Conservation (phyloP, 805 yeast genomes). For the Lachancea thermotolerans region DNA sequence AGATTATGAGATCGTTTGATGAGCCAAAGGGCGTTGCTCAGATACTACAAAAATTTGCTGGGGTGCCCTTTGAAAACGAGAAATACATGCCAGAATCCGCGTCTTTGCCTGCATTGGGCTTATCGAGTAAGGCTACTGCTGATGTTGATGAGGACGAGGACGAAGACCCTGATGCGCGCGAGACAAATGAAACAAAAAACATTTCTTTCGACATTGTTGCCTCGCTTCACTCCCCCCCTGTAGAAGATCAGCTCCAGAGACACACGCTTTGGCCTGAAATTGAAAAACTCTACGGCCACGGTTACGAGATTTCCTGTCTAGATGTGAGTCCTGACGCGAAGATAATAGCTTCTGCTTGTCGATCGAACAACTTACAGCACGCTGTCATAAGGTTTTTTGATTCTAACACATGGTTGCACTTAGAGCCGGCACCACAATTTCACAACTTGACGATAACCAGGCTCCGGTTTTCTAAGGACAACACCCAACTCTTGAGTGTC, state of each 20-base stretch:
- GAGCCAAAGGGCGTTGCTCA: conserved; percentile 74
- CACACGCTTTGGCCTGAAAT: conserved; percentile 92
- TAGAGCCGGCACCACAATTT: conserved; percentile 49
- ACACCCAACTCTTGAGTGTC: conserved; percentile 60
- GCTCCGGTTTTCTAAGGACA: conserved; percentile 65
- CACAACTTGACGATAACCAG: conserved; percentile 86
- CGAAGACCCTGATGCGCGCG: conserved; percentile 28
- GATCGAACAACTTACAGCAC: conserved; percentile 75
- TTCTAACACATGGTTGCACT: conserved; percentile 53
- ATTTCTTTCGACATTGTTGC: conserved; percentile 43
- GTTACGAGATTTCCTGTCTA: conserved; percentile 82
- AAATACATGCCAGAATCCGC: conserved; percentile 69
- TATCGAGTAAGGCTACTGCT: conserved; percentile 80
- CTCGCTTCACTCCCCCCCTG: conserved; percentile 54
- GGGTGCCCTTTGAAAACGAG: conserved; percentile 31
- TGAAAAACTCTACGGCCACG: conserved; percentile 95
- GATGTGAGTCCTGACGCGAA: conserved; percentile 59
- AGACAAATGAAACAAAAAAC: conserved; percentile 32
- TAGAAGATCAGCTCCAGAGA: conserved; percentile 87
- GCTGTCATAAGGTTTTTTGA: conserved; percentile 79
- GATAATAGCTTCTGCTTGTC: conserved; percentile 83
- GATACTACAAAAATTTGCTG: conserved; percentile 50
- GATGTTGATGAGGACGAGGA: conserved; percentile 42
- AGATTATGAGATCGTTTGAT: conserved; percentile 80
- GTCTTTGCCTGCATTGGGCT: conserved; percentile 84